These are phyloP conservation scores for Phaeosphaeriaceae sp. DNA, from an alignment of 2,329 filamentous ascomycete genomes.

Conservation along the genomic window DNA sequence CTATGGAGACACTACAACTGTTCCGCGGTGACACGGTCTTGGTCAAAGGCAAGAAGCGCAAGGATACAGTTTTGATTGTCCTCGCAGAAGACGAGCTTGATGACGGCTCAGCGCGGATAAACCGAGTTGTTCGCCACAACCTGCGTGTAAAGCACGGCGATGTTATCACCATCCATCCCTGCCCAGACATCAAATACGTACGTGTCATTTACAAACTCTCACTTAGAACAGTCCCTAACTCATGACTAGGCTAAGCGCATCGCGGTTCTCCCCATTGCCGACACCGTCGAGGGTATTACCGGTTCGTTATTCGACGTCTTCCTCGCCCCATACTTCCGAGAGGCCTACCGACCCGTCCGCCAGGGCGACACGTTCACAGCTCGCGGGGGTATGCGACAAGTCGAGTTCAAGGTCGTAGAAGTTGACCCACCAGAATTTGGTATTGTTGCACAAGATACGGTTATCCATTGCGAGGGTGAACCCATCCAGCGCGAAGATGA, in stretches of 20 bases:
- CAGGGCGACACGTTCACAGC: conserved; percentile 98
- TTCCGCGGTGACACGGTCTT: conserved; percentile 98
- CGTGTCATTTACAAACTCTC: conserved; percentile 50
- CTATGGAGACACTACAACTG: conserved; percentile 97
- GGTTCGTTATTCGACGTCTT: conserved; percentile 98
- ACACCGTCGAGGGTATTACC: conserved; percentile 96
- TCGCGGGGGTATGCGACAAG: conserved; percentile 96
- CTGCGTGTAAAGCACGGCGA: conserved; percentile 98
- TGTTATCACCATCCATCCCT: conserved; percentile 95
- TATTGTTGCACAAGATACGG: conserved; percentile 97
- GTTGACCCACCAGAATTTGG: conserved; percentile 98
- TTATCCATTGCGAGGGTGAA: conserved; percentile 98
- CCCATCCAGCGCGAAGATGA: conserved; percentile 97
- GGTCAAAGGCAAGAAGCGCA: conserved; percentile 99
- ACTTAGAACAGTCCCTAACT: conserved; percentile 21
- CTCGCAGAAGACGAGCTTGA: conserved; percentile 97
- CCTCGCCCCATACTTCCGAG: conserved; percentile 98
- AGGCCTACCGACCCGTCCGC: conserved; percentile 95
- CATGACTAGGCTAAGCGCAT: conserved; percentile 87
- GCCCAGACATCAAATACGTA: conserved; percentile 99
- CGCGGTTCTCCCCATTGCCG: conserved; percentile 95
- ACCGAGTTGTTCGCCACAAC: conserved; percentile 98
- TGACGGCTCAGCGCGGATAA: conserved; percentile 95
- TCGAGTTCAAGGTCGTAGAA: conserved; percentile 99
- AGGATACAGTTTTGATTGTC: conserved; percentile 97